Evolutionary conservation across 1,284 basidiomycete species (phyloP).

Genomic region (Cryptococcus sp.): DNA sequence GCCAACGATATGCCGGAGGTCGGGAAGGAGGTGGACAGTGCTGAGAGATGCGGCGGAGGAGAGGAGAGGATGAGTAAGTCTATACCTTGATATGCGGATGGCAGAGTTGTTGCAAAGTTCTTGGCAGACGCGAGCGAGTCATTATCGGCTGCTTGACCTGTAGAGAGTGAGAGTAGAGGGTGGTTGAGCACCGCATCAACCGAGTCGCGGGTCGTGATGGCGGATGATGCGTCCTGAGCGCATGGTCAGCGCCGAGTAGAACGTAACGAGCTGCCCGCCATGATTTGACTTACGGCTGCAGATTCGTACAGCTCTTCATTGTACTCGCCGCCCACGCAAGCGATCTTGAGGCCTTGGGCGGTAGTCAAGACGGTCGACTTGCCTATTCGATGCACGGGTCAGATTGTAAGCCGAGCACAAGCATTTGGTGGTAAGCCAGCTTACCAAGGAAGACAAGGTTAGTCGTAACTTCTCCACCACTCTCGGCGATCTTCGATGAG

Average conservation of each 20-base stretch:
- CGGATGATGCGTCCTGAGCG: constrained; percentile 65
- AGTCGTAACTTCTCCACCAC: constrained; percentile 73
- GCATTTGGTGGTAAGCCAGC: constrained; percentile 35
- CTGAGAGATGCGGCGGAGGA: constrained; percentile 71
- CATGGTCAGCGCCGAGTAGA: not conserved
- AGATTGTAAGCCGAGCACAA: not conserved
- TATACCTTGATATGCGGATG: constrained; percentile 60
- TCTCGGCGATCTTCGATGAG: constrained; percentile 70
- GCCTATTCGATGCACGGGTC: constrained; percentile 56
- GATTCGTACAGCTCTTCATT: constrained; percentile 62
- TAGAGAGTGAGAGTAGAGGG: constrained; percentile 49
- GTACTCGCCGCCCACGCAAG: constrained; percentile 77
- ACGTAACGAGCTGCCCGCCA: not conserved
- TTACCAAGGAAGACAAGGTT: constrained; percentile 82
- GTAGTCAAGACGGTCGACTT: constrained; percentile 82
- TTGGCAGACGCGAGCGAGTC: constrained; percentile 71
- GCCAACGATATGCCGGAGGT: constrained; percentile 55
- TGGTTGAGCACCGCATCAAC: constrained; percentile 64
- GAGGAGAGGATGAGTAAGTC: constrained; percentile 81
- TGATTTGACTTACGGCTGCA: constrained; percentile 12
- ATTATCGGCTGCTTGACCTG: constrained; percentile 52
- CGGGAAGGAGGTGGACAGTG: constrained; percentile 62
- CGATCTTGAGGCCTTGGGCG: constrained; percentile 79
- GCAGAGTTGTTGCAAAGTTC: constrained; percentile 63
- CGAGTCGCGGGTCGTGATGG: constrained; percentile 70